phyloP scores from a whole-genome alignment of 441 rosid species.

The Lepidium campestre region DNA sequence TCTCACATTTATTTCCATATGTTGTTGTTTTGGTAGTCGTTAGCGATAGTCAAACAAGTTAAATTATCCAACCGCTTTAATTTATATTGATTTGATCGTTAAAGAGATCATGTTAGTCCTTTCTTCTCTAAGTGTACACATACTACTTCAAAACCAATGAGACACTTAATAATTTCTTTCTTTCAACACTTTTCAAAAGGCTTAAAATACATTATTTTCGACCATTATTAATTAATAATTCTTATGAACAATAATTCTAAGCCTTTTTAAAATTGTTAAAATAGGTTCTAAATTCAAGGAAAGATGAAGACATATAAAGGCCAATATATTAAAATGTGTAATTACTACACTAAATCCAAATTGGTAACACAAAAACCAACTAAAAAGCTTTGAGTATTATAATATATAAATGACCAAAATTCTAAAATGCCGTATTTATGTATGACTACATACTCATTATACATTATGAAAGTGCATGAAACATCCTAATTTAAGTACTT shows the following conservation, averaged over 20 bases:
- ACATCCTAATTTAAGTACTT: constrained; percentile 1
- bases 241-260: background rate
- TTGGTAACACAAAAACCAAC: constrained; percentile 22
- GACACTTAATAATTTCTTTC: background rate
- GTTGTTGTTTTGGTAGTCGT: too few species aligned
- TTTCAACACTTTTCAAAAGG: background rate
- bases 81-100: too few species aligned
- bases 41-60: too few species aligned
- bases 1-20: too few species aligned
- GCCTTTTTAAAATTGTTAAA: background rate
- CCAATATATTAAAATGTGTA: background rate
- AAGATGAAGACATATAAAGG: background rate
- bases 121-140: background rate
- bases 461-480: constrained; percentile 5
- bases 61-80: too few species aligned
- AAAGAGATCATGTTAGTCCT: too few species aligned
- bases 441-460: background rate
- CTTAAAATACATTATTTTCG: background rate
- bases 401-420: background rate
- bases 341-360: constrained; percentile 10
- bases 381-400: constrained; percentile 13
- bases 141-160: background rate
- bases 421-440: background rate
- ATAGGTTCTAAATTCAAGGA: background rate
- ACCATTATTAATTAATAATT: background rate